Base-by-base conservation (phyloP, 176 grass and related monocot genomes). In the Carex kokanica region DNA sequence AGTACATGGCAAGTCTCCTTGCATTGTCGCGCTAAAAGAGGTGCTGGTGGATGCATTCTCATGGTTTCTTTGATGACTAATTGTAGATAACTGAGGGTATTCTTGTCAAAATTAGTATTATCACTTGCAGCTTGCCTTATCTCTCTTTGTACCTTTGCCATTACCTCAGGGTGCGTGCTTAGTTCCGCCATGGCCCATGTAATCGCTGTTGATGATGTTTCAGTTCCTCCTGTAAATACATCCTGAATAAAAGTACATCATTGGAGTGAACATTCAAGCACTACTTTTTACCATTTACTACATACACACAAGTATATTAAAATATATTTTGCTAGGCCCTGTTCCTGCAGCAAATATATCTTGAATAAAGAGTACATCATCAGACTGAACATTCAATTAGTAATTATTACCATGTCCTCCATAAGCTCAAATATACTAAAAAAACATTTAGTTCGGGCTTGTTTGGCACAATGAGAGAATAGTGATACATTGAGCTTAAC, bases 121-220 rank as follows among this genome's bases (percentile, higher is more conserved):
- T 56, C 61, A 53, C 9, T 53, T 29, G 43, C 38, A 6, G 51
- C 51, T 84, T 45, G 25, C 10, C 82, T 32, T 15, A 74, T 51
- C 20, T 84, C 65, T 43, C 27, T 25, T 74, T 84, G 82, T 72
- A 55, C 41, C 55, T 74, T 84, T 3, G 15, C 54, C 82, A 84
- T 74, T 11, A 20, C 1, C n/a, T 38, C 24, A 1, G 66, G 54
- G 25, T 74, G 66, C 53, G 17, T 84, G 13, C 61, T 32, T 20
- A 84, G 25, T 73, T 84, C 82, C 15, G 82, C 10, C 82, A 84
- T 84, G 5, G 82, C 82, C 82, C 82, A 84, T 43, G 23, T 3
- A 41, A 84, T 23, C 13, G 47, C 74, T 20, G 67, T 34, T 4
- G 49, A 60, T 34, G 38, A 41, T 12, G 65, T 60, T 10, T 84